phyloP scores from a whole-genome alignment of 139 green algal species.

The Coelastrella sp. region DNA sequence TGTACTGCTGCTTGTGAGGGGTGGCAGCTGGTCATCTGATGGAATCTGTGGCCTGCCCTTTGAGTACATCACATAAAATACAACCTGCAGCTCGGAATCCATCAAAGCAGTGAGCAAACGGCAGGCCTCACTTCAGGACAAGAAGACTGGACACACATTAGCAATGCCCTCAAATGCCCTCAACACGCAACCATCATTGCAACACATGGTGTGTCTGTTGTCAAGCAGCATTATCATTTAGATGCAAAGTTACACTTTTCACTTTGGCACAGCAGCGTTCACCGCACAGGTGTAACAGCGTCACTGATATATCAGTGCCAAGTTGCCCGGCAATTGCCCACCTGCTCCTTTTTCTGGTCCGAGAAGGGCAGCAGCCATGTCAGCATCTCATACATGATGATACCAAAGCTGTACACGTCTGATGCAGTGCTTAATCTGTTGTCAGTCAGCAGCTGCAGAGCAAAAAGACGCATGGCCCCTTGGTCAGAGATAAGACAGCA shows the following conservation, averaged over 20 bases:
- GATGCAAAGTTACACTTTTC: no score
- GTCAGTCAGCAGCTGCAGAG: constrained; percentile 17
- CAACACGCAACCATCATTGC: no score
- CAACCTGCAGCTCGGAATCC: neutral
- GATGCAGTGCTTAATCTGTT: constrained; percentile 52
- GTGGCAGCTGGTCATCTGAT: constrained; percentile 21
- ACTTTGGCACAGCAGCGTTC: no score
- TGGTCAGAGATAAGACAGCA: no score
- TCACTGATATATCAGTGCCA: no score
- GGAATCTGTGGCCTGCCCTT: neutral
- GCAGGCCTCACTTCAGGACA: no score
- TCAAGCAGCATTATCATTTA: no score
- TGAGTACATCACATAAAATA: constrained; percentile 2
- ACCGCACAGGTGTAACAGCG: no score
- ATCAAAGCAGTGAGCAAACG: neutral
- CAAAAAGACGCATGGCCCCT: neutral
- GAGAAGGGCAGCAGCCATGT: constrained; percentile 77
- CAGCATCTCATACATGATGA: constrained; percentile 82
- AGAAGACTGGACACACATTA: no score
- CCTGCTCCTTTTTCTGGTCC: constrained; percentile 13
- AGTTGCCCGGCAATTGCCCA: neutral
- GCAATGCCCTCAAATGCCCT: no score
- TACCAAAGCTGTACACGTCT: constrained; percentile 63
- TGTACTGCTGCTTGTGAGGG: constrained; percentile 18
- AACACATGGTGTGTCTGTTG: no score